Conservation (phyloP, 2,329 filamentous ascomycete genomes). For the Verticillium tricorpus region DNA sequence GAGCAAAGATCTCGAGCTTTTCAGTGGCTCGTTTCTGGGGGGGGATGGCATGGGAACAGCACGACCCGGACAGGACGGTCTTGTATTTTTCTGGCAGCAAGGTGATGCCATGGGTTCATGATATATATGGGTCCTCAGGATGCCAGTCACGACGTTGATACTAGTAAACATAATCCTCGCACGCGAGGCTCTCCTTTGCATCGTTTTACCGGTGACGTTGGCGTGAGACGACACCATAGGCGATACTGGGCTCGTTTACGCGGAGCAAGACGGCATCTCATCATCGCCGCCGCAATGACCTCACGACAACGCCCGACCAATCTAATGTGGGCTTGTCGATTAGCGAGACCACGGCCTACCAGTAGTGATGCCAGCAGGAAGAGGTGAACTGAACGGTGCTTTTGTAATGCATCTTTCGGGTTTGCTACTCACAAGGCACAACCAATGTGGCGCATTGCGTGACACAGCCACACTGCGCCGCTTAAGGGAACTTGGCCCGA, state of each 20-base stretch:
- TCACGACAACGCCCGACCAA: background rate
- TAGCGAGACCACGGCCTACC: too few species aligned
- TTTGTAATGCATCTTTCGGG: too few species aligned
- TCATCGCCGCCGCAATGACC: background rate
- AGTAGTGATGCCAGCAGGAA: too few species aligned
- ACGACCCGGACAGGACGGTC: background rate
- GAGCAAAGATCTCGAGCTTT: background rate
- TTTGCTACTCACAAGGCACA: too few species aligned
- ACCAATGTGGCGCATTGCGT: background rate
- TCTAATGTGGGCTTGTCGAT: too few species aligned
- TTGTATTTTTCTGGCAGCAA: background rate
- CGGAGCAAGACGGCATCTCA: too few species aligned
- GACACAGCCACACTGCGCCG: background rate
- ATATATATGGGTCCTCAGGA: background rate
- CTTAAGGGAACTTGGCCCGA: background rate
- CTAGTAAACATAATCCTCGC: background rate
- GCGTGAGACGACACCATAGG: too few species aligned
- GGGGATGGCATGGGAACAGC: background rate
- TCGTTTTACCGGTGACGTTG: background rate
- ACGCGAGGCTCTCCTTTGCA: background rate
- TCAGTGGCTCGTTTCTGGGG: background rate
- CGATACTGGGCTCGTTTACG: too few species aligned
- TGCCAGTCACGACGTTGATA: background rate
- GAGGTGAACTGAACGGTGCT: too few species aligned
- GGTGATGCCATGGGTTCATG: background rate